Percentiles rank a stretch among this genome's conserved stretches.
Evolutionary conservation across 495 filamentous ascomycete species (phyloP).

Genomic region (Penicillium arizonense): DNA sequence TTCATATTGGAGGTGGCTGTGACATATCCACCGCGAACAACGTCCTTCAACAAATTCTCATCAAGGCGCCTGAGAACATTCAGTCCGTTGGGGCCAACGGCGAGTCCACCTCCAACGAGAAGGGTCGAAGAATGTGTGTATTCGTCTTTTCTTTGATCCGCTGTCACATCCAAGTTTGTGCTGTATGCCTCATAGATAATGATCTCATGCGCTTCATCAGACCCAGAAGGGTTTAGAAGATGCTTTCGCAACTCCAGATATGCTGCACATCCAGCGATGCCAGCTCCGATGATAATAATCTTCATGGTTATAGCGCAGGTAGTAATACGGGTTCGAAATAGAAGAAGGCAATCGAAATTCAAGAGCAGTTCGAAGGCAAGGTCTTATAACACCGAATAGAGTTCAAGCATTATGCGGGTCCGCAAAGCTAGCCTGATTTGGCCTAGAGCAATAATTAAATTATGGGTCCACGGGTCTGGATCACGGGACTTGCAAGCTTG

Average conservation of each 20-base stretch:
- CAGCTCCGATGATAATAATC: constrained; percentile 49
- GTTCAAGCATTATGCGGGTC: not conserved
- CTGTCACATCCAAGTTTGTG: constrained; percentile 5
- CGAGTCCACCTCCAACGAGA: constrained; percentile 14
- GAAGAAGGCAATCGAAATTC: not conserved
- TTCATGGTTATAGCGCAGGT: constrained; percentile 30
- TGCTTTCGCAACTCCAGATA: constrained; percentile 47
- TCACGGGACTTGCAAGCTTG: no score
- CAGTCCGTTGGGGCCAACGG: constrained; percentile 13
- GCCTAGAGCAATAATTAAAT: not conserved
- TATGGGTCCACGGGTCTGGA: no score
- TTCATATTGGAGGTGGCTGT: constrained; percentile 35
- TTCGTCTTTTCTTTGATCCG: constrained; percentile 6
- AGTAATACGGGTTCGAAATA: not conserved
- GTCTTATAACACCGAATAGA: no score
- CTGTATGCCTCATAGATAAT: constrained; percentile 18
- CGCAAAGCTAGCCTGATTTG: constrained; percentile 8
- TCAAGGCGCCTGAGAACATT: constrained; percentile 13
- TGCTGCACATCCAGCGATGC: constrained; percentile 42
- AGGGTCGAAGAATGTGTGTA: constrained; percentile 14
- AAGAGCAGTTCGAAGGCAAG: not conserved
- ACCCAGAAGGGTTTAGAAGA: constrained; percentile 5
- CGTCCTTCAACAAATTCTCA: constrained; percentile 19
- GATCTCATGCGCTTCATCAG: constrained; percentile 10
- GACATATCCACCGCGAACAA: constrained; percentile 33